Base-by-base conservation (phyloP, 2,329 filamentous ascomycete genomes). In the Fusarium albidum region DNA sequence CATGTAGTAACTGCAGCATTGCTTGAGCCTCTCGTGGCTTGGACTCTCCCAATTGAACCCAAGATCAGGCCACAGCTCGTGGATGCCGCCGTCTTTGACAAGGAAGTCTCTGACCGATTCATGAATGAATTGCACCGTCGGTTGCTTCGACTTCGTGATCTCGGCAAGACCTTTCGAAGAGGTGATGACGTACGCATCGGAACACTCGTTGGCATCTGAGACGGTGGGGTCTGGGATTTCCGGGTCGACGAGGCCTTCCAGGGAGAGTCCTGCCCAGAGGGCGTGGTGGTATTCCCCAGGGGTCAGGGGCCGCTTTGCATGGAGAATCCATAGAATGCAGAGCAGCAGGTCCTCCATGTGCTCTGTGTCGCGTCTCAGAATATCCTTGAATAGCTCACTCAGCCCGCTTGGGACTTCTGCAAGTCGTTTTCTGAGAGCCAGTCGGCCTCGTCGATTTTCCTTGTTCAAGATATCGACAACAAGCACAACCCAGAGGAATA, bases 311-410 rank as follows among this genome's bases (percentile, higher is more conserved):
- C 68, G 57, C 8, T 65, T 69, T 0, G 83, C 73, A 18, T 76
- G 85, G 0, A 87, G 69, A 0, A 87, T 70, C 79, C 79, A 86
- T 15, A 53, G 75, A 1, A 87, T 53, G 26, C 77, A 83, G 0
- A 82, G 56, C 0, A 75, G 48, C 0, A 85, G 57, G 0, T 74
- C 68, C 0, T 77, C 68, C 39, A 69, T 67, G 6, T 82, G 72
- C 0, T 71, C 31, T 0, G 48, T 14, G 44, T 87, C 82, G 13
- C 81, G 73, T 0, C 51, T 74, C 3, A 86, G 49, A 0, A 86
- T 80, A 13, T 81, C 69, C 3, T 69, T 71, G 52, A 88, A 86
- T 0, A 87, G 60, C 0, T 79, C 69, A 29, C 72, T 63, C 0
- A 87, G 68, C 0, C 71, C 69, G 1, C 10, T 46, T 0, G 79